Evolutionary conservation across 768 basidiomycete species (phyloP), one percentile per base, ranked within the genome.

Genomic region (Hygrophoropsis aurantiaca): DNA sequence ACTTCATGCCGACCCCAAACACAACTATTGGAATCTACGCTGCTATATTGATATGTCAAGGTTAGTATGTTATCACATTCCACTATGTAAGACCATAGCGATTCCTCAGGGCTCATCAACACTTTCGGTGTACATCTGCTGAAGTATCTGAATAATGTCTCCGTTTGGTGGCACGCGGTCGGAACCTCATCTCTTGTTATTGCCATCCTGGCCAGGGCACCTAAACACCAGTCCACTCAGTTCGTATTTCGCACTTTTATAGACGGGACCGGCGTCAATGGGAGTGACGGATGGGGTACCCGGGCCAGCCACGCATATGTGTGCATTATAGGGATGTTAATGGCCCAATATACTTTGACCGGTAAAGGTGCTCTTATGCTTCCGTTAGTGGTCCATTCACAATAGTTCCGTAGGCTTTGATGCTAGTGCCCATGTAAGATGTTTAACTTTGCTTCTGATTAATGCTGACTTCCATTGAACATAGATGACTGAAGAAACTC

Each of bases 401-500:
- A 33, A 38, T 26, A 34, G 21, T 3, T 45, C 5, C 20, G 23
- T 36, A 83, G 85, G 84, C 2, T 89, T 85, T 59, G 86, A 89
- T 57, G 87, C 86, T 13, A 79, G 85, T 59, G 77, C 85, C 42
- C 83, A 84, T 67, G 84, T 82, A 53, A 48, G 79, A 60, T 32
- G 11, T 32, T 25, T 21, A 11, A 2, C 5, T 30, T 1, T 13
- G 24, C 15, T 19, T 30, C 19, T 40, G 18, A 25, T 7, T 38
- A 25, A 33, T 20, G 3, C 20, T 23, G 11, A 32, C 21, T 15
- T 3, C 37, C 18, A 10, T 11, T 24, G 9, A 16, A 13, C n/a
- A 16, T 48, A 85, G 81, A 84, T 87, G 84, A 85, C 84, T 0
- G 87, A 90, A 65, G 87, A 91, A 65, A 91, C 88, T 0, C 79